Evolutionary conservation across 2,329 filamentous ascomycete genomes (phyloP), one percentile per base, ranked within the genome.

Genomic region (Apiospora phragmitis): DNA sequence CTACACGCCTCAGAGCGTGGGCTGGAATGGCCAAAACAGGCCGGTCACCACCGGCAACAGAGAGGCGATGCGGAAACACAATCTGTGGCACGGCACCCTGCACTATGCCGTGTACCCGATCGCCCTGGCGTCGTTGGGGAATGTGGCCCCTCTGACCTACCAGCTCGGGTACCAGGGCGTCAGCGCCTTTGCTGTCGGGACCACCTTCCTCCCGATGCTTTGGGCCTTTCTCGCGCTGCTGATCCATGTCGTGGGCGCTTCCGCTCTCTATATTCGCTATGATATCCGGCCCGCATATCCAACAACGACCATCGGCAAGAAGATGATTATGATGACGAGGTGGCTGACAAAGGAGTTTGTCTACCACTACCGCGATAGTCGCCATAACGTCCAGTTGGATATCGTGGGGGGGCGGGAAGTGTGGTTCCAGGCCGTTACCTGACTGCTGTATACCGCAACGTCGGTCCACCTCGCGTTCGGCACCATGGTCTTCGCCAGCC

Each of bases 81-180:
- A 72, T 18, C 35, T 55, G 21, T 47, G 43, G 43, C 43, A 47
- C 18, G 26, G 38, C 14, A 14, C 71, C 9, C 9, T 70, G 0
- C 70, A 79, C 67, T 47, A 47, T 47, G 43, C 43, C 7, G 43
- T 47, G n/a, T 79, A 78, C 70, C 12, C 74, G 4, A n/a, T 75
- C 65, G 76, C 74, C 0, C 69, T 70, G 7, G 72, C 66, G 42
- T 74, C 76, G 18, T 75, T 76, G 8, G 74, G 71, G 14, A 79
- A 79, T 67, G 73, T 79, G 14, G 70, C 73, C 4, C 67, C 74
- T 26, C 73, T 79, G 8, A 72, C 75, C 9, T 78, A 74, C 47
- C 72, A 76, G 67, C 71, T 79, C 7, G 74, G 76, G n/a, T 70
- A 75, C 24, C 70, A 76, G 43, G 75, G 76, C 24, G 67, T 79